A percentile compares a stretch with the other conserved stretches of the same genome.
These are phyloP conservation scores for Ascocoryne sarcoides DNA, from an alignment of 2,329 filamentous ascomycete species.

Conservation along the genomic window DNA sequence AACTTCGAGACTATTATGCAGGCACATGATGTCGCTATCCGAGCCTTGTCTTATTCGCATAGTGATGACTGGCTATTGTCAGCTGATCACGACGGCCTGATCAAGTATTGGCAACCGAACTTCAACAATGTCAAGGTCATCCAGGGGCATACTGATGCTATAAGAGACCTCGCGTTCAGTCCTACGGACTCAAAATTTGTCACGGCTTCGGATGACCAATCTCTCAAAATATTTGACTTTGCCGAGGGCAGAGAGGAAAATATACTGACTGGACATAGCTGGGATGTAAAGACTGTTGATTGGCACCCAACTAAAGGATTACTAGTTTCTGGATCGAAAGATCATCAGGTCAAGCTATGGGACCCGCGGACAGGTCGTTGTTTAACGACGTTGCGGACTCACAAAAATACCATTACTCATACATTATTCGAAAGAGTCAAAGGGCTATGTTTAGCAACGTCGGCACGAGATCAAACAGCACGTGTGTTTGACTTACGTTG, in stretches of 20 bases:
- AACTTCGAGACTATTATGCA: conserved; percentile 99
- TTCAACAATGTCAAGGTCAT: conserved; percentile 98
- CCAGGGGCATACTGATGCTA: conserved; percentile 79
- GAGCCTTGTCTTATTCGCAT: conserved; percentile 80
- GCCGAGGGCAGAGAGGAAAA: conserved; percentile 76
- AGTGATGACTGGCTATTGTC: conserved; percentile 96
- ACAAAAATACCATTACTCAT: conserved; percentile 95
- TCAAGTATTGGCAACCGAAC: conserved; percentile 99
- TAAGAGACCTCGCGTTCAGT: conserved; percentile 85
- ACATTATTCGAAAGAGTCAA: conserved; percentile 82
- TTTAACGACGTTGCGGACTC: conserved; percentile 86
- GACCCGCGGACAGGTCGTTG: conserved; percentile 88
- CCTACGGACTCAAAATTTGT: conserved; percentile 95
- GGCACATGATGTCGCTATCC: conserved; percentile 83
- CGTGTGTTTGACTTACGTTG: conserved; percentile 91
- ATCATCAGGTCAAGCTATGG: conserved; percentile 96
- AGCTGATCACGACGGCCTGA: conserved; percentile 85
- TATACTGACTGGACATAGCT: conserved; percentile 84
- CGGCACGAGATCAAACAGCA: conserved; percentile 85
- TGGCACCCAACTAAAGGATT: conserved; percentile 96
- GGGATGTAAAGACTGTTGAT: conserved; percentile 95
- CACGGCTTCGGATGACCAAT: conserved; percentile 88
- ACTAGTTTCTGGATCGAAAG: conserved; percentile 92
- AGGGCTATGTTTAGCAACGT: conserved; percentile 80
- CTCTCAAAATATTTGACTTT: conserved; percentile 94